Conservation (phyloP, 2,329 filamentous ascomycete genomes). For the Sclerotinia glacialis region DNA sequence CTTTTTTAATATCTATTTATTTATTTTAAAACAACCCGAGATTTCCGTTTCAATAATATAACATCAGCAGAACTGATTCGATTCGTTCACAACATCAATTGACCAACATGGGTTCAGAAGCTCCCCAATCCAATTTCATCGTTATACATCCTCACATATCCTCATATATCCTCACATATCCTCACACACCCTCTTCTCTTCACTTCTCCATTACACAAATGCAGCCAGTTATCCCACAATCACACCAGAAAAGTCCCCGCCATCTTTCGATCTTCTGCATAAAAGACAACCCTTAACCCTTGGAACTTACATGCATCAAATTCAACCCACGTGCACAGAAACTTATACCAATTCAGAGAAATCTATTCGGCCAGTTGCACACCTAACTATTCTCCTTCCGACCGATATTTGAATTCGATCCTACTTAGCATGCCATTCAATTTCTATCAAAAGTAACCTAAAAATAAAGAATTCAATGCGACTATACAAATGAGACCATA, state of each 20-base stretch:
- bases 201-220: background rate
- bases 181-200: background rate
- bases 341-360: background rate
- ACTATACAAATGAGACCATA: background rate
- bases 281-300: slow-evolving; percentile 5
- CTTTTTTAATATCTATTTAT: background rate
- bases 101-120: background rate
- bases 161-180: background rate
- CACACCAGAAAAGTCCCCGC: background rate
- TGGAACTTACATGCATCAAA: slow-evolving; percentile 13
- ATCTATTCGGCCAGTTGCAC: background rate
- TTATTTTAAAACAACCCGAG: background rate
- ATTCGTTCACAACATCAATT: background rate
- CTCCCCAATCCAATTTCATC: background rate
- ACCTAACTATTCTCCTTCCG: background rate
- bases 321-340: slow-evolving; percentile 10
- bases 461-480: background rate
- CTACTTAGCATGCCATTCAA: background rate
- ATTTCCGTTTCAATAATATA: background rate
- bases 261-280: slow-evolving; percentile 15
- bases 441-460: background rate
- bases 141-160: too few relatives aligned
- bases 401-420: background rate
- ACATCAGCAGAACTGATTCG: background rate
- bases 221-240: slow-evolving; percentile 5